A percentile compares a stretch with the other conserved stretches of the same genome.
Conservation (phyloP, 2,329 filamentous ascomycete genomes). For the Colletotrichum costaricense region DNA sequence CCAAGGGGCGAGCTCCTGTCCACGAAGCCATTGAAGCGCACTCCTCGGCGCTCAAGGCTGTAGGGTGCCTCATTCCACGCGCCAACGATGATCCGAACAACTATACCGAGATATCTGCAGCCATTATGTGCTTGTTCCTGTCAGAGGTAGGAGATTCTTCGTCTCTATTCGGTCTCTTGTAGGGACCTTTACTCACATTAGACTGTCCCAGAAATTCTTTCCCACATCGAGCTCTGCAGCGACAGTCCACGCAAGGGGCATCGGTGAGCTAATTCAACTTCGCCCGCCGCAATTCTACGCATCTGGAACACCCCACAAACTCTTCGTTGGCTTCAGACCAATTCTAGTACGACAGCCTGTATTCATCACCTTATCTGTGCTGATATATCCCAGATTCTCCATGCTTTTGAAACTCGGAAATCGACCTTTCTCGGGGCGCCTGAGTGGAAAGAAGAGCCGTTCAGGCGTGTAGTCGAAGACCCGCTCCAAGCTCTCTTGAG, state of each 20-base stretch:
- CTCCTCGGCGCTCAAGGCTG: constrained; percentile 42
- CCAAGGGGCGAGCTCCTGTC: constrained; percentile 36
- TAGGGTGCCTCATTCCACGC: constrained; percentile 39
- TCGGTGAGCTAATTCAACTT: constrained; percentile 47
- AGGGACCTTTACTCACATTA: too few relatives aligned
- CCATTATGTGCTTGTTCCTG: constrained; percentile 50
- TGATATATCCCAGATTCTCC: constrained; percentile 41
- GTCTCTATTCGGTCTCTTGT: background rate
- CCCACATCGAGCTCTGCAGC: constrained; percentile 42
- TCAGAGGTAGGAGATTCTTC: constrained; percentile 37
- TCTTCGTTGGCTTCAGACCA: constrained; percentile 54
- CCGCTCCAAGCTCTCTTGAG: constrained; percentile 48
- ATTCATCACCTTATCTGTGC: background rate
- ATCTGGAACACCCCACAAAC: constrained; percentile 47
- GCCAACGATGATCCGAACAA: constrained; percentile 4
- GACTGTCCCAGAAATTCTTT: constrained; percentile 37
- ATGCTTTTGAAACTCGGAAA: constrained; percentile 43
- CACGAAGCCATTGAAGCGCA: constrained; percentile 44
- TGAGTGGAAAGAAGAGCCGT: constrained; percentile 47
- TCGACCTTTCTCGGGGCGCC: constrained; percentile 44
- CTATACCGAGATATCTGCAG: constrained; percentile 42
- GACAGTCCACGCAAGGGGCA: constrained; percentile 47
- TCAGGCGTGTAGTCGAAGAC: constrained; percentile 39
- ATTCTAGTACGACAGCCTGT: constrained; percentile 44
- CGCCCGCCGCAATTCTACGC: constrained; percentile 44